phyloP scores from a whole-genome alignment of 495 filamentous ascomycete genomes.

The Aspergillus biplanus region DNA sequence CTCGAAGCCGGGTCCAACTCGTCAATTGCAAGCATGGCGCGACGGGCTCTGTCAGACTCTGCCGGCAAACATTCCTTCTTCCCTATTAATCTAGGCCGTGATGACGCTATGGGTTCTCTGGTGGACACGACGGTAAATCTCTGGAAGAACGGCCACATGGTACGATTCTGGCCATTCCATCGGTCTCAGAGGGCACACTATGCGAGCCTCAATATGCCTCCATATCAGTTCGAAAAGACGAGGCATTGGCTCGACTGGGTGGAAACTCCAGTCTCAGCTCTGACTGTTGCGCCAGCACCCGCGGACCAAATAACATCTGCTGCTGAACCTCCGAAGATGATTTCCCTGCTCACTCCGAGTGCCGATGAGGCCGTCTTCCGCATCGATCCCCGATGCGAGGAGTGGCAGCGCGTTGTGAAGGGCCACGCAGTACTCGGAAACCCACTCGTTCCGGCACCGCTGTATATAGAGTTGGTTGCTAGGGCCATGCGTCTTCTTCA shows the following conservation, averaged over 20 bases:
- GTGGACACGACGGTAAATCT: constrained; percentile 32
- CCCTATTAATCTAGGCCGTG: not conserved
- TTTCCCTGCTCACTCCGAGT: too few species aligned
- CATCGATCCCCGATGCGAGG: not conserved
- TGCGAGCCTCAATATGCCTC: constrained; percentile 31
- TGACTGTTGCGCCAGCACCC: too few species aligned
- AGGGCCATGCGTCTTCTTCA: constrained; percentile 21
- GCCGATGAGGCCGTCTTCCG: not conserved
- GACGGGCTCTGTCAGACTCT: constrained; percentile 26
- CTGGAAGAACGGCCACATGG: constrained; percentile 30
- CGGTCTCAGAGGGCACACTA: constrained; percentile 19
- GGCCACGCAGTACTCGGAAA: constrained; percentile 45
- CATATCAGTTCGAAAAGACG: constrained; percentile 41
- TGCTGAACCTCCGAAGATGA: too few species aligned
- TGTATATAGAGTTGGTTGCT: constrained; percentile 47
- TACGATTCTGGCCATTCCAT: constrained; percentile 41
- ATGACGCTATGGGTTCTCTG: constrained; percentile 13
- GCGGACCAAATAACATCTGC: too few species aligned
- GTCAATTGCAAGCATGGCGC: constrained; percentile 33
- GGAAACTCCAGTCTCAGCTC: not conserved
- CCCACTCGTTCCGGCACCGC: constrained; percentile 43
- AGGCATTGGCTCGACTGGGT: constrained; percentile 37
- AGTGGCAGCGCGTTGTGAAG: not conserved
- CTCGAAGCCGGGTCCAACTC: constrained; percentile 46
- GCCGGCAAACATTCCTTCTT: constrained; percentile 4